Evolutionary conservation across 2,329 filamentous ascomycete species (phyloP).

Genomic region (Apiospora kogelbergensis): DNA sequence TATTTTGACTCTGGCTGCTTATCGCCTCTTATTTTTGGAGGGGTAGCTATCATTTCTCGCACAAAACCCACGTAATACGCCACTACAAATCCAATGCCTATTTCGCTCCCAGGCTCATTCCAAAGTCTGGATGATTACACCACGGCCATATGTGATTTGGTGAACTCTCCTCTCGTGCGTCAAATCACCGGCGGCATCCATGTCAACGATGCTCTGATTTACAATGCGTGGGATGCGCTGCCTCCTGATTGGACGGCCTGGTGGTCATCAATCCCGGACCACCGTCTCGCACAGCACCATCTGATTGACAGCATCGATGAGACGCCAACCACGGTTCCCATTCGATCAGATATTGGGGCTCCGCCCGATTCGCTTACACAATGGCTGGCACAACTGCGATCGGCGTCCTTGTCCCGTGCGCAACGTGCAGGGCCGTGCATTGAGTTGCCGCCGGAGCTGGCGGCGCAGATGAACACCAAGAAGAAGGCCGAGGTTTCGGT

Average conservation of each 20-base stretch:
- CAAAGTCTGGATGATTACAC: conserved; percentile 23
- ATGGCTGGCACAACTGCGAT: conserved; percentile 25
- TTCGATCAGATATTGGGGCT: neutral
- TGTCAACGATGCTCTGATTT: conserved; percentile 33
- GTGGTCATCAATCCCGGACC: conserved; percentile 29
- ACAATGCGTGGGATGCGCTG: conserved; percentile 29
- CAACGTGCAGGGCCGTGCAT: conserved; percentile 19
- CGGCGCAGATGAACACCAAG: conserved; percentile 30
- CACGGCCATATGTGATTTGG: conserved; percentile 22
- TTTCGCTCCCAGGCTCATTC: neutral
- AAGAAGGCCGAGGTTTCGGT: conserved; percentile 31
- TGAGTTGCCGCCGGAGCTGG: conserved; percentile 22
- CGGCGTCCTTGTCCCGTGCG: conserved; percentile 24
- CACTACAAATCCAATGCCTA: neutral
- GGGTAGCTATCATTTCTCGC: neutral
- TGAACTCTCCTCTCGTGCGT: conserved; percentile 27
- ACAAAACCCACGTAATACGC: neutral
- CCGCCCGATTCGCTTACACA: conserved; percentile 22
- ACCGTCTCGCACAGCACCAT: conserved; percentile 30
- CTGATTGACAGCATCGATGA: conserved; percentile 30
- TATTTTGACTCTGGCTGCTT: neutral
- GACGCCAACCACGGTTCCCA: too few relatives aligned
- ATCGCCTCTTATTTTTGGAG: neutral
- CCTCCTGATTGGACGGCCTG: conserved; percentile 31
- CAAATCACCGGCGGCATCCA: conserved; percentile 35